A percentile compares a stretch with the other conserved stretches of the same genome.
phyloP scores from a whole-genome alignment of 495 filamentous ascomycete species.

The Aspergillus olivimuriae region DNA sequence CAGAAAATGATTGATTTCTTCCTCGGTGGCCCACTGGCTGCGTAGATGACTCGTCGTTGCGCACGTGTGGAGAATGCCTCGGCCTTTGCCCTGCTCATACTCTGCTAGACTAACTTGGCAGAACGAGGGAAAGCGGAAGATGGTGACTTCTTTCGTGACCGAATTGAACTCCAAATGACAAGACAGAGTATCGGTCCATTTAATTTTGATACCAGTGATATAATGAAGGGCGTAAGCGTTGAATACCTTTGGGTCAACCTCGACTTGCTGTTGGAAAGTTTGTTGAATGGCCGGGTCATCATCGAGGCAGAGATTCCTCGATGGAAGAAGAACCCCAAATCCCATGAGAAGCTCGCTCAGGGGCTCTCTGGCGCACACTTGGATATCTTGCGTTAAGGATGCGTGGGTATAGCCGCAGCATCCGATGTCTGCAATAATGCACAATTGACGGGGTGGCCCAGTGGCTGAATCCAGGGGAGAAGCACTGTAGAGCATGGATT shows the following conservation, averaged over 20 bases:
- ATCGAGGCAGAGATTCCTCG: conserved; percentile 5
- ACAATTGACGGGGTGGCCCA: neutral
- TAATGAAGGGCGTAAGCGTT: conserved; percentile 4
- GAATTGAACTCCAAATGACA: conserved; percentile 7
- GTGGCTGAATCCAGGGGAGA: neutral
- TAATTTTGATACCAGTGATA: conserved; percentile 2
- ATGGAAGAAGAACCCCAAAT: conserved; percentile 3
- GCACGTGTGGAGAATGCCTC: neutral
- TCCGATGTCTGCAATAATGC: neutral
- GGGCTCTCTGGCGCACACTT: conserved; percentile 1
- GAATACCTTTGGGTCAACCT: conserved; percentile 1
- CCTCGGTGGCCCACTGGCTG: conserved; percentile 8
- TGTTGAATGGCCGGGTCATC: conserved; percentile 2
- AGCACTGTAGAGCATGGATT: conserved; percentile 4
- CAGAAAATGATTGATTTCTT: conserved; percentile 5
- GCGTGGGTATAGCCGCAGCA: conserved; percentile 6
- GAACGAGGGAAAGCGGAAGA: conserved; percentile 6
- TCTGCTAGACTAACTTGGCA: neutral
- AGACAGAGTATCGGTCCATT: conserved; percentile 5
- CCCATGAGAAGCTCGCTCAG: conserved; percentile 8
- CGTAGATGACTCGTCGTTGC: conserved; percentile 6
- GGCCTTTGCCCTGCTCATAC: neutral
- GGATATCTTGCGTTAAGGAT: neutral
- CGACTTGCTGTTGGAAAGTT: conserved; percentile 1
- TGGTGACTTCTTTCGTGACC: conserved; percentile 1